Base-by-base conservation (phyloP, 2,329 filamentous ascomycete species). In the Colletotrichum coccodes region DNA sequence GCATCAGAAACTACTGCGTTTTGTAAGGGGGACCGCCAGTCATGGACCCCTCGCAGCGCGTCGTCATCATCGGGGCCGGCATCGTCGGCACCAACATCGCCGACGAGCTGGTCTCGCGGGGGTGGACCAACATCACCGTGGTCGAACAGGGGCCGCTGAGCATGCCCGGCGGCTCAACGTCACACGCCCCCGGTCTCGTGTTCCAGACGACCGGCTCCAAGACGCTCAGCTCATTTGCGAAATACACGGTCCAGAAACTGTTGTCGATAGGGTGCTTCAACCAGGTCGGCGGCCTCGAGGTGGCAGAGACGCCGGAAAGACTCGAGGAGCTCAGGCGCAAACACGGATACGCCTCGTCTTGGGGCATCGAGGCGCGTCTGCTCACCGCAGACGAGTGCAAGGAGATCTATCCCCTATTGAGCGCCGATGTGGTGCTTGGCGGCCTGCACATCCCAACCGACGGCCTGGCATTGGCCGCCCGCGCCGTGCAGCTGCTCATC, bases 161-260 rank as follows among this genome's bases (percentile, higher is more conserved):
- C 66, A 86, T 91, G 83, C 89, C 89, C 0, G 89, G 89, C 30
- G 89, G 89, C 50, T 91, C 89, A 32, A 91, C 89, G 7, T 91
- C 89, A 7, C 89, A 91, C 71, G 89, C 89, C 5, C 89, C 89
- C 0, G 89, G 89, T 0, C 82, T 91, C 3, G 89, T 91, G 0
- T 91, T 90, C 72, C 89, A 91, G 74, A 90, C 87, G 8, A 90
- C 87, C 58, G 76, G 80, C 1, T 88, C 85, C 54, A 88, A 85
- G 75, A 86, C 85, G 0, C 82, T 91, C 86, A 89, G 84, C 6
- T 76, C 81, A 4, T 84, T 91, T 60, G 89, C 89, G 2, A 83
- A 82, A 52, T 91, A 91, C 75, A 91, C 89, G 0, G 84, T 90
- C 6, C 81, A 90, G 62, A 91, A 91, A 75, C 77, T 91, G 0